Percentiles rank a stretch among this genome's conserved stretches.
These are phyloP conservation scores for Septoria petroselini DNA, from an alignment of 2,329 filamentous ascomycete species.

Conservation along the genomic window DNA sequence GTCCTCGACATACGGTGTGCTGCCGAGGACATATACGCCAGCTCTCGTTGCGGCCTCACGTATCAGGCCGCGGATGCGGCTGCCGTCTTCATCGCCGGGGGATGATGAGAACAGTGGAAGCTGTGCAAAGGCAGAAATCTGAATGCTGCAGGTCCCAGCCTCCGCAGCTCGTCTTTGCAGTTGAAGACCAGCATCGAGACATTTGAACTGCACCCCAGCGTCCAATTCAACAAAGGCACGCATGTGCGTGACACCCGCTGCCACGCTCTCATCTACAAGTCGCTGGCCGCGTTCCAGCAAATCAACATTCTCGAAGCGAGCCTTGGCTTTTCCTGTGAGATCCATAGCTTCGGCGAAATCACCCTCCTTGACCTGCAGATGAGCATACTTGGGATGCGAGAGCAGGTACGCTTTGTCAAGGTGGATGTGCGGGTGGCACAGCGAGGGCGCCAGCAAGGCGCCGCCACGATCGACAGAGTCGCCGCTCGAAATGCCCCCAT, in stretches of 20 bases:
- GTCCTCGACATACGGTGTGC: conserved; percentile 67
- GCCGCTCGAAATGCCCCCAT: not conserved
- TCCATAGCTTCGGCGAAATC: conserved; percentile 64
- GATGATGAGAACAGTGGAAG: conserved; percentile 61
- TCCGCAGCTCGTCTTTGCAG: conserved; percentile 54
- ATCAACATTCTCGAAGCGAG: conserved; percentile 59
- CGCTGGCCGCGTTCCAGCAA: conserved; percentile 63
- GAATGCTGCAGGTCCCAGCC: conserved; percentile 54
- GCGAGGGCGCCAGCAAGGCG: conserved; percentile 51
- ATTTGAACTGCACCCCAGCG: conserved; percentile 56
- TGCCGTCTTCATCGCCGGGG: conserved; percentile 39
- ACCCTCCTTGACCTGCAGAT: conserved; percentile 59
- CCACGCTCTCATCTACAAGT: conserved; percentile 63
- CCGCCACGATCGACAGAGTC: conserved; percentile 41
- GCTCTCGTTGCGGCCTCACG: conserved; percentile 42
- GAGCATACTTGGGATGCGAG: conserved; percentile 56
- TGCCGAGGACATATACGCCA: conserved; percentile 60
- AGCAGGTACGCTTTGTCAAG: conserved; percentile 65
- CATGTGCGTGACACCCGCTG: conserved; percentile 64
- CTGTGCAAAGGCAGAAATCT: conserved; percentile 70
- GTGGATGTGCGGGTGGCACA: conserved; percentile 72
- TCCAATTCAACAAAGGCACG: conserved; percentile 71
- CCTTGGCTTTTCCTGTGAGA: conserved; percentile 59
- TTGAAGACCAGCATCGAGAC: conserved; percentile 55
- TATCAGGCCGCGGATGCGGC: conserved; percentile 53